A percentile compares a stretch with the other conserved stretches of the same genome.
Evolutionary conservation across 257 asterid genomes (phyloP).

Genomic region (Solanum tacnaense): DNA sequence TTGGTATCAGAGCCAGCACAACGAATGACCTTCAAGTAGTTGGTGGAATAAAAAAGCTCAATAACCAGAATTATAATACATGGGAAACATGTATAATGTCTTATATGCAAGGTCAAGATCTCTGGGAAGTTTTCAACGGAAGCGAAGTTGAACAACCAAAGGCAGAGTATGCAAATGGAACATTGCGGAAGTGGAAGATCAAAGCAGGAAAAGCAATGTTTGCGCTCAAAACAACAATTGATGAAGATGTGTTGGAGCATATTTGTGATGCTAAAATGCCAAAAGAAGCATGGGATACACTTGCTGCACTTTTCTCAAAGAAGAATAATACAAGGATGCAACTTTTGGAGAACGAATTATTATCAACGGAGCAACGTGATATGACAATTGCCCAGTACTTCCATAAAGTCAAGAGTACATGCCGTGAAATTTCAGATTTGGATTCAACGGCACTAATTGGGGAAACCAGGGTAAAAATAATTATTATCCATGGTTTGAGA

Average conservation of each 20-base stretch:
- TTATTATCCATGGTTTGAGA: too few species aligned
- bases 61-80: neutral
- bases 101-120: neutral
- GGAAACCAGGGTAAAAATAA: too few species aligned
- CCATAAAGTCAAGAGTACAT: too few species aligned
- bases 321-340: too few species aligned
- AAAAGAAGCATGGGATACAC: neutral
- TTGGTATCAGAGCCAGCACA: neutral
- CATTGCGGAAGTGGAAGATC: neutral
- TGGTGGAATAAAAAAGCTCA: neutral
- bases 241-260: constrained; percentile 5
- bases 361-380: too few species aligned
- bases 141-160: neutral
- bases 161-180: neutral
- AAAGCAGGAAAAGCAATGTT: neutral
- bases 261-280: neutral
- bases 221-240: neutral
- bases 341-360: too few species aligned
- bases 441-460: too few species aligned
- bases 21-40: neutral
- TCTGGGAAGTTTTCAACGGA: neutral
- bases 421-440: too few species aligned
- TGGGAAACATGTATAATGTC: neutral
- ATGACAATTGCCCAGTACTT: too few species aligned
- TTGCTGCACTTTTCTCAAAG: neutral